Conservation (phyloP, 495 filamentous ascomycete genomes). For the Aspergillus kassunensis region DNA sequence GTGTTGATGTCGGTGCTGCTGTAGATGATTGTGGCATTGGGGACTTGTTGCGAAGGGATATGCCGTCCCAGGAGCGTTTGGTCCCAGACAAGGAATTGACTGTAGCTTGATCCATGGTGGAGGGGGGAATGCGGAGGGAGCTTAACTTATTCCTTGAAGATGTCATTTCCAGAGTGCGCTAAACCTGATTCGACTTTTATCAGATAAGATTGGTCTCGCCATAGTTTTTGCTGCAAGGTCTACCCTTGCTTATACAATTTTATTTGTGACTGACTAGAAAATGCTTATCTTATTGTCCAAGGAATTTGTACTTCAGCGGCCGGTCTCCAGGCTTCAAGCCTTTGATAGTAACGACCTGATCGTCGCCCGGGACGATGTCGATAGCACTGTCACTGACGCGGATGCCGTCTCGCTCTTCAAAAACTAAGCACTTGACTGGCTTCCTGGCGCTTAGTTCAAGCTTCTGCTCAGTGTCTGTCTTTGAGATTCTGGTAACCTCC, state of each 20-base stretch:
- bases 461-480: slow-evolving; percentile 15
- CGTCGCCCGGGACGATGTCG: slow-evolving; percentile 48
- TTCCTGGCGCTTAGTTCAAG: slow-evolving; percentile 27
- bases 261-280: too few relatives aligned
- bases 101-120: neutral
- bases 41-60: slow-evolving; percentile 35
- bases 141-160: slow-evolving; percentile 7
- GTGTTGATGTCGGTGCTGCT: too few relatives aligned
- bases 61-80: slow-evolving; percentile 60
- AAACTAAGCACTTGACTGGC: slow-evolving; percentile 41
- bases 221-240: too few relatives aligned
- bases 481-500: slow-evolving; percentile 23
- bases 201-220: slow-evolving; percentile 23
- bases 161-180: slow-evolving; percentile 13
- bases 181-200: slow-evolving; percentile 15
- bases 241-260: too few relatives aligned
- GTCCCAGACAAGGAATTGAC: slow-evolving; percentile 37
- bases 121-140: slow-evolving; percentile 4
- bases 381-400: slow-evolving; percentile 41
- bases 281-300: slow-evolving; percentile 20
- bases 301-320: slow-evolving; percentile 33
- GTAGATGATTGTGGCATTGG: slow-evolving; percentile 9
- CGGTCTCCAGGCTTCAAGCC: slow-evolving; percentile 32
- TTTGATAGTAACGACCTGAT: slow-evolving; percentile 32
- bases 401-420: slow-evolving; percentile 41